Conservation (phyloP, 768 basidiomycete genomes). For the Termitomyces sp. region DNA sequence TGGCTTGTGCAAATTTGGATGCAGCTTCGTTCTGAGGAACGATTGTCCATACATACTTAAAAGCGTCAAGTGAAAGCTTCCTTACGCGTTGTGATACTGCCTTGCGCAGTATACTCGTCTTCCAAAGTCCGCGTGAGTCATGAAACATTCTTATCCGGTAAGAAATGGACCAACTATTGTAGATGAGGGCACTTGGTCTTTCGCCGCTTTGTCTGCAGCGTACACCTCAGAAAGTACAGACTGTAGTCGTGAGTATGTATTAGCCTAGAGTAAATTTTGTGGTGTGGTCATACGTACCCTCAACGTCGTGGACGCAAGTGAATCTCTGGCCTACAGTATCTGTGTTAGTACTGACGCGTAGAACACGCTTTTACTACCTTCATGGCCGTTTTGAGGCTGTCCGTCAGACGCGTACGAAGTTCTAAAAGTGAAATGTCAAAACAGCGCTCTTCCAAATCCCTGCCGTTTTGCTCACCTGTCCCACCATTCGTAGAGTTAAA, state of each 20-base stretch:
- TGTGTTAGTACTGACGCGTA: constrained; percentile 1
- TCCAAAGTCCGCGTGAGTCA: neutral
- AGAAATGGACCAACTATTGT: constrained; percentile 31
- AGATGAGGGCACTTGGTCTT: constrained; percentile 38
- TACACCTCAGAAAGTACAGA: constrained; percentile 68
- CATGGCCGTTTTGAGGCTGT: constrained; percentile 61
- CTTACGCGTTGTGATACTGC: constrained; percentile 56
- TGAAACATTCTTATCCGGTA: neutral
- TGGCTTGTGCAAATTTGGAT: constrained; percentile 47
- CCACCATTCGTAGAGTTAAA: constrained; percentile 6
- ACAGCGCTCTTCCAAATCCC: neutral
- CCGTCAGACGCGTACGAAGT: constrained; percentile 45
- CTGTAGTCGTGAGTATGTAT: constrained; percentile 25
- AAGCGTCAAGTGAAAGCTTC: neutral
- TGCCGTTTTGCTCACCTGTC: constrained; percentile 3
- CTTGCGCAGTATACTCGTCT: constrained; percentile 49
- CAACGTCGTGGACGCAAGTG: constrained; percentile 49
- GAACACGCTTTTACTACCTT: constrained; percentile 37
- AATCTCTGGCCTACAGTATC: constrained; percentile 45
- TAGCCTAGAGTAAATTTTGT: neutral
- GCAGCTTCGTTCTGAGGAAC: constrained; percentile 52
- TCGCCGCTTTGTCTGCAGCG: constrained; percentile 54
- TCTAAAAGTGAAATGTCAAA: constrained; percentile 26
- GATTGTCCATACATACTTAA: neutral
- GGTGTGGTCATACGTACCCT: constrained; percentile 35